These are phyloP conservation scores for Cutaneotrichosporon spelunceum DNA, from an alignment of 1,284 basidiomycete genomes.

Conservation along the genomic window DNA sequence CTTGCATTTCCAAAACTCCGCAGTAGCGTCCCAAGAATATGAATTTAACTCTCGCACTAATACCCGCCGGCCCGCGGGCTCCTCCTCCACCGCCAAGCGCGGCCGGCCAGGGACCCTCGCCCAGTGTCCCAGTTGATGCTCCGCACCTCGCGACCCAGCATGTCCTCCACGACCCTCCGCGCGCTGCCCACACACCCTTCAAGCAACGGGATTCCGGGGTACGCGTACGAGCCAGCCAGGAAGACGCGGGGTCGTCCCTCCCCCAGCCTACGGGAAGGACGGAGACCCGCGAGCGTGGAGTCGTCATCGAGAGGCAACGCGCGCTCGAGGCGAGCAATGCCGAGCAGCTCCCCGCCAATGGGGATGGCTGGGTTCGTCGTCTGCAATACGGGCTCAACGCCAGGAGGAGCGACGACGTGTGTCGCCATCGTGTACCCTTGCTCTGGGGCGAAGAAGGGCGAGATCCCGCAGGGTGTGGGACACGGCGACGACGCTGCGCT, in stretches of 20 bases:
- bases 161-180: constrained; percentile 32
- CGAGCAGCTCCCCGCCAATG: constrained; percentile 58
- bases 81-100: constrained; percentile 38
- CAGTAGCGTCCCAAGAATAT: background rate
- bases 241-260: constrained; percentile 26
- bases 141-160: constrained; percentile 20
- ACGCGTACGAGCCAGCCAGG: constrained; percentile 49
- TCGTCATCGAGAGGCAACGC: constrained; percentile 38
- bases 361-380: constrained; percentile 69
- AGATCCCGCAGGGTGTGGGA: constrained; percentile 2
- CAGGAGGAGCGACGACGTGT: constrained; percentile 52
- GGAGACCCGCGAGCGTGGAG: constrained; percentile 19
- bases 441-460: constrained; percentile 33
- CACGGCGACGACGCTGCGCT: constrained; percentile 14
- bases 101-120: constrained; percentile 26
- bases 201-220: constrained; percentile 52
- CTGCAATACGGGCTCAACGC: constrained; percentile 56
- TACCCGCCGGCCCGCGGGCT: background rate
- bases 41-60: background rate
- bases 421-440: constrained; percentile 63
- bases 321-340: constrained; percentile 61
- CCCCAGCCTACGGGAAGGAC: constrained; percentile 6
- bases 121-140: constrained; percentile 39
- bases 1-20: background rate
- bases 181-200: constrained; percentile 52